phyloP scores from a whole-genome alignment of 192 early-diverging fungal species.

The Rhizoclosmatium sp. region DNA sequence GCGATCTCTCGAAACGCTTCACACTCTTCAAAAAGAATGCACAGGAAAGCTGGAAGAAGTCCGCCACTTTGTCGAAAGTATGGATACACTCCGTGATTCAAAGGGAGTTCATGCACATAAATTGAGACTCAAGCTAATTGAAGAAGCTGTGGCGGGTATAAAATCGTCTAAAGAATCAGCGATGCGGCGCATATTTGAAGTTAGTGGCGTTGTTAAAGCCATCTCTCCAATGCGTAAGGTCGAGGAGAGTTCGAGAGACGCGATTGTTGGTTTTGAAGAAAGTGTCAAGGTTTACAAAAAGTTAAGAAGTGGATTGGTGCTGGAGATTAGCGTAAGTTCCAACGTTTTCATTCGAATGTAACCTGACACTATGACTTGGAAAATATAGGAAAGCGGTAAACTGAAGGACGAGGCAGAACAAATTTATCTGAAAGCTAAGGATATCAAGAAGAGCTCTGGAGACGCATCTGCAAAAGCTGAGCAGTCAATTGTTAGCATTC shows the following conservation, averaged over 20 bases:
- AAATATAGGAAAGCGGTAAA: slow-evolving; percentile 15
- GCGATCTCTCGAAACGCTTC: background rate
- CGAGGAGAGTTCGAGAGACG: slow-evolving; percentile 4
- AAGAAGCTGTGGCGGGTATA: slow-evolving; percentile 3
- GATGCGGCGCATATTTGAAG: background rate
- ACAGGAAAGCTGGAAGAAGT: background rate
- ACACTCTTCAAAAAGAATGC: background rate
- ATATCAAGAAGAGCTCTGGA: background rate
- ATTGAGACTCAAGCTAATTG: slow-evolving; percentile 7
- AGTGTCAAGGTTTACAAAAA: slow-evolving; percentile 12
- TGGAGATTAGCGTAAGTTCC: slow-evolving; percentile 7
- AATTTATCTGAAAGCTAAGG: slow-evolving; percentile 1
- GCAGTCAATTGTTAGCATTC: background rate
- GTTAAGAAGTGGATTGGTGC: background rate
- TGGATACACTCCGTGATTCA: slow-evolving; percentile 7
- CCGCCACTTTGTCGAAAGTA: slow-evolving; percentile 11
- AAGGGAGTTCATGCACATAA: slow-evolving; percentile 3
- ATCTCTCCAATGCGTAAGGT: slow-evolving; percentile 4
- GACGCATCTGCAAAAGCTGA: background rate
- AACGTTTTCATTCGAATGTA: background rate
- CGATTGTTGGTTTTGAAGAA: slow-evolving; percentile 15
- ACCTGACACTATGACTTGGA: background rate
- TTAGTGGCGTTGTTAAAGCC: background rate
- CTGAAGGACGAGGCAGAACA: slow-evolving; percentile 3
- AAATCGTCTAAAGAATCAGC: background rate